These are phyloP conservation scores for Aegilops sharonensis DNA, from an alignment of 176 grass and related monocot species.

Conservation along the genomic window DNA sequence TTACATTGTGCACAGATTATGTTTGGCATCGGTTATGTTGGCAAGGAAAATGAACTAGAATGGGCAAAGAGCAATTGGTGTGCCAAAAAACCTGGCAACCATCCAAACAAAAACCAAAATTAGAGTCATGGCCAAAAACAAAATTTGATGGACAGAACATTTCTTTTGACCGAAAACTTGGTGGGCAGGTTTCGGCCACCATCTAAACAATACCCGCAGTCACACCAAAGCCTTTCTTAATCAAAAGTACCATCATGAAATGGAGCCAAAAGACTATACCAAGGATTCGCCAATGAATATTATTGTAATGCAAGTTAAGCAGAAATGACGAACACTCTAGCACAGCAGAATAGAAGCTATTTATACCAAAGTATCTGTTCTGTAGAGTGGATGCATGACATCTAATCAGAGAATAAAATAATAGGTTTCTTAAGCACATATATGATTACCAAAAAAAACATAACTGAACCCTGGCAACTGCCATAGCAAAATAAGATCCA, in stretches of 20 bases:
- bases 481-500: background rate
- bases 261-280: background rate
- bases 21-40: background rate
- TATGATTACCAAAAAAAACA: background rate
- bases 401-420: background rate
- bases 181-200: background rate
- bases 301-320: background rate
- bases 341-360: background rate
- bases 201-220: background rate
- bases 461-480: background rate
- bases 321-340: background rate
- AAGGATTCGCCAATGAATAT: background rate
- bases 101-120: background rate
- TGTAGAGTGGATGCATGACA: background rate
- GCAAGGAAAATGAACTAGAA: background rate
- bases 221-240: background rate
- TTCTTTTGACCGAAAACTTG: too few relatives aligned
- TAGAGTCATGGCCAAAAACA: background rate
- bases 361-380: background rate
- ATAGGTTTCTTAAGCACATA: background rate
- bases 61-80: background rate
- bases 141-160: too few relatives aligned
- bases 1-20: background rate
- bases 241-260: background rate
- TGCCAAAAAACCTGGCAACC: background rate